Percentiles rank a stretch among this genome's conserved stretches.
Evolutionary conservation across 2,329 filamentous ascomycete genomes (phyloP).

Genomic region (Fusarium drepaniforme): DNA sequence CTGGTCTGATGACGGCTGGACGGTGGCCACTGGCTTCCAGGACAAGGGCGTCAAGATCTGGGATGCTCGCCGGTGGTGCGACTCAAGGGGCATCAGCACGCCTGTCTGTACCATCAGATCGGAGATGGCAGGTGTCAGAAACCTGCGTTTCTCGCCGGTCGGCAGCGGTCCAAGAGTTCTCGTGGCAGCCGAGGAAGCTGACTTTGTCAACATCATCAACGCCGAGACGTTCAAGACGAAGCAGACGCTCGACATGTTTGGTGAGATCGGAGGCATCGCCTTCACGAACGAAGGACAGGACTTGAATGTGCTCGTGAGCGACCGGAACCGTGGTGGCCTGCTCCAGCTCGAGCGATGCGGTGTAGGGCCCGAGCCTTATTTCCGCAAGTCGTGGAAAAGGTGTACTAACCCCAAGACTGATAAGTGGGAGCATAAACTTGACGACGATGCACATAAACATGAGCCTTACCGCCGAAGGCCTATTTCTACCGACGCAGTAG

Average conservation of each 20-base stretch:
- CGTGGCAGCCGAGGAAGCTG: constrained; percentile 81
- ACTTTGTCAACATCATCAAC: constrained; percentile 79
- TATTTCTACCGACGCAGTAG: constrained; percentile 28
- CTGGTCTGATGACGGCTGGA: constrained; percentile 83
- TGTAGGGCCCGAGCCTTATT: constrained; percentile 43
- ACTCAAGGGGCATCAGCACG: constrained; percentile 60
- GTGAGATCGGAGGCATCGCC: constrained; percentile 77
- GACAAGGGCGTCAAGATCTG: constrained; percentile 80
- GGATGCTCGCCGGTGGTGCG: constrained; percentile 78
- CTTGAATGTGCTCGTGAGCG: constrained; percentile 76
- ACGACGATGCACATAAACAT: constrained; percentile 13
- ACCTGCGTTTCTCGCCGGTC: constrained; percentile 77
- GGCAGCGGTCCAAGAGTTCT: constrained; percentile 76
- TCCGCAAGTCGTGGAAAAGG: constrained; percentile 34
- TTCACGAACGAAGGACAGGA: constrained; percentile 77
- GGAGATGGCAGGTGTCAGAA: constrained; percentile 77
- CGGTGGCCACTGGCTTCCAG: constrained; percentile 82
- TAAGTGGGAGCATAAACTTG: constrained; percentile 24
- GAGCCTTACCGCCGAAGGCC: constrained; percentile 34
- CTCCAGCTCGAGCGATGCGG: constrained; percentile 68
- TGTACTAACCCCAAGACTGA: constrained; percentile 4
- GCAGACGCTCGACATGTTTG: constrained; percentile 80
- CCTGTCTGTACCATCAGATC: constrained; percentile 69
- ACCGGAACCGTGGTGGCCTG: constrained; percentile 74
- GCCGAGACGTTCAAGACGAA: constrained; percentile 72